phyloP scores from a whole-genome alignment of 2,329 filamentous ascomycete genomes.

The Lizonia empirigonia region DNA sequence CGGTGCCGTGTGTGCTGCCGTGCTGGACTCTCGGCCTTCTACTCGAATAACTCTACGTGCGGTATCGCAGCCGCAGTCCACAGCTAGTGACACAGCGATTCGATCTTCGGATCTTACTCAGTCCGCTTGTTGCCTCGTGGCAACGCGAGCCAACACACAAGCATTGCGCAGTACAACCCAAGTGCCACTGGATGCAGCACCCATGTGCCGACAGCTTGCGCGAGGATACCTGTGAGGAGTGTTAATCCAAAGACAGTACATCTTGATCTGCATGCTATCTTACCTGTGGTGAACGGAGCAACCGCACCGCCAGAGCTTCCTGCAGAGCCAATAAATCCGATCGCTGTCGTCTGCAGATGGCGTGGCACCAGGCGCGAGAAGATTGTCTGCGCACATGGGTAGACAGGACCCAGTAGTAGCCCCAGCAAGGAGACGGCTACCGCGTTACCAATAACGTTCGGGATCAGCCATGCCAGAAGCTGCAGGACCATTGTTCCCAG shows the following conservation, averaged over 20 bases:
- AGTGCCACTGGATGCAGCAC: constrained; percentile 71
- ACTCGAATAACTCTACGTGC: background rate
- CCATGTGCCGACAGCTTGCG: constrained; percentile 66
- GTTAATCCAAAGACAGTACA: too few species aligned
- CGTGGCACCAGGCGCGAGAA: constrained; percentile 66
- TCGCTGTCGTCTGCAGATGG: constrained; percentile 65
- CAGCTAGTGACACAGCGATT: background rate
- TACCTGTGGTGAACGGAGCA: constrained; percentile 69
- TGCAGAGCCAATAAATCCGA: constrained; percentile 72
- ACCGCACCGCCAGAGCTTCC: constrained; percentile 72
- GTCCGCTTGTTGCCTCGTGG: constrained; percentile 64
- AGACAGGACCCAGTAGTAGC: constrained; percentile 77
- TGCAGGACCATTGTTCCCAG: constrained; percentile 69
- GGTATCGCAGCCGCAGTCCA: background rate
- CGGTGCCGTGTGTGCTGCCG: constrained; percentile 17
- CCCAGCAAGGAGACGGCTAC: constrained; percentile 66
- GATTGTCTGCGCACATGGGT: constrained; percentile 72
- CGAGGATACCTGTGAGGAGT: constrained; percentile 68
- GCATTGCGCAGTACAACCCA: constrained; percentile 68
- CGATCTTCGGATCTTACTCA: constrained; percentile 53
- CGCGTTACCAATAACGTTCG: constrained; percentile 65
- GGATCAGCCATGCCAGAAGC: constrained; percentile 78
- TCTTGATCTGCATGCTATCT: too few species aligned
- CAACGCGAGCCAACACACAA: constrained; percentile 67
- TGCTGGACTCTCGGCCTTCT: constrained; percentile 2